phyloP scores from a whole-genome alignment of 2,329 filamentous ascomycete genomes.

The Penicillium sclerotigenum region DNA sequence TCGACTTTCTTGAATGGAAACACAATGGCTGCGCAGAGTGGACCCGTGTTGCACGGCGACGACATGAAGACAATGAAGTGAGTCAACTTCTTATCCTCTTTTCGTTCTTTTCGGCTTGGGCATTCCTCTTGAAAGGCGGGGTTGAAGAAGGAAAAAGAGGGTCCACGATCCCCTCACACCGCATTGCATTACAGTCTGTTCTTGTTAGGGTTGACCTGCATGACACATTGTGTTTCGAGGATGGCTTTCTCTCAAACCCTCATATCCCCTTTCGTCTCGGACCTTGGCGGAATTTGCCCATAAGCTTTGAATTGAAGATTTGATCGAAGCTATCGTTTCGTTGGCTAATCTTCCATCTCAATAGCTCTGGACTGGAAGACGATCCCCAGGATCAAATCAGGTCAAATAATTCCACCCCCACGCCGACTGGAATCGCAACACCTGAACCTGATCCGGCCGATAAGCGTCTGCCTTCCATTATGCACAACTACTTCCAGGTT shows the following conservation, averaged over 20 bases:
- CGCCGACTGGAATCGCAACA: slow-evolving; percentile 71
- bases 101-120: background rate
- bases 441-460: slow-evolving; percentile 91
- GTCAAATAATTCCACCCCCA: slow-evolving; percentile 77
- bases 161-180: slow-evolving; percentile 16
- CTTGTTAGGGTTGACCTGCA: slow-evolving; percentile 8
- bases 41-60: slow-evolving; percentile 52
- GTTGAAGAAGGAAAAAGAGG: slow-evolving; percentile 8
- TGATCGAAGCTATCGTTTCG: background rate
- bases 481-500: slow-evolving; percentile 99
- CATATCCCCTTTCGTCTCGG: background rate
- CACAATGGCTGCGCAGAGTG: slow-evolving; percentile 45
- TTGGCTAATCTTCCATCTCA: slow-evolving; percentile 30
- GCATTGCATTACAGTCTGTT: slow-evolving; percentile 17
- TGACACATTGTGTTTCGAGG: slow-evolving; percentile 5
- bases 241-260: background rate
- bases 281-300: slow-evolving; percentile 10
- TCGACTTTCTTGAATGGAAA: slow-evolving; percentile 35
- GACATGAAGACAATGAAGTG: slow-evolving; percentile 61
- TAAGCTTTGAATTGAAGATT: background rate
- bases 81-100: slow-evolving; percentile 32
- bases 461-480: slow-evolving; percentile 91
- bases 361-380: slow-evolving; percentile 38
- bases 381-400: slow-evolving; percentile 52
- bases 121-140: slow-evolving; percentile 1